Conservation (phyloP, 139 green algal genomes). For the Chlamydomonas sp. region DNA sequence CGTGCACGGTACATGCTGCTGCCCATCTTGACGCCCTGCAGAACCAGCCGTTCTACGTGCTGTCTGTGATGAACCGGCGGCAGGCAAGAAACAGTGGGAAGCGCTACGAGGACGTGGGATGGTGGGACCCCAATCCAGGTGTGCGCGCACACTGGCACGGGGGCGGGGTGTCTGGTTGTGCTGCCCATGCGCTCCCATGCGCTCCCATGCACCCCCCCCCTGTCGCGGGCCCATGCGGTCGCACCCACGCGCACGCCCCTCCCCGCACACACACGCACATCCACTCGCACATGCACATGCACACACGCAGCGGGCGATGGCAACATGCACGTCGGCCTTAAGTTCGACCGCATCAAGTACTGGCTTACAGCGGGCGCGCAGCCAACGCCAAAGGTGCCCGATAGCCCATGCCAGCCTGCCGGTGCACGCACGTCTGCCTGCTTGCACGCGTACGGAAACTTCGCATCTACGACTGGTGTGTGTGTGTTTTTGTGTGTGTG, state of each 20-base stretch:
- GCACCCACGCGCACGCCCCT: not conserved
- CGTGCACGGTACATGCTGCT: too few species aligned
- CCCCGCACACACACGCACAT: not conserved
- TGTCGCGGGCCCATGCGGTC: not conserved
- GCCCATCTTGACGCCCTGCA: constrained; percentile 13
- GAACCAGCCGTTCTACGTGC: constrained; percentile 30
- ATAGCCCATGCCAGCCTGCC: too few species aligned
- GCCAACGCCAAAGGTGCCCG: constrained; percentile 62
- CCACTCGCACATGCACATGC: too few species aligned
- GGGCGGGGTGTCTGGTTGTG: not conserved
- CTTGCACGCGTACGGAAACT: too few species aligned
- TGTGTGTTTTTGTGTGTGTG: too few species aligned
- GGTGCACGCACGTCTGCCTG: too few species aligned
- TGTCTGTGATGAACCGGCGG: constrained; percentile 21
- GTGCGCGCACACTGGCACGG: not conserved
- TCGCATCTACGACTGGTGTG: too few species aligned
- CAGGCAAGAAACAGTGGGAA: constrained; percentile 25
- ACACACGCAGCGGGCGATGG: constrained; percentile 56
- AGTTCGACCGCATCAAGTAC: constrained; percentile 75
- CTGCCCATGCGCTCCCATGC: not conserved
- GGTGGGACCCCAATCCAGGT: constrained; percentile 42
- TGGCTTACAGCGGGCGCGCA: constrained; percentile 79
- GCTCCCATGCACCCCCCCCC: not conserved
- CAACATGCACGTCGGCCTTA: constrained; percentile 77
- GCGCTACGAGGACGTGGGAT: constrained; percentile 34